Percentiles rank a stretch among this genome's conserved stretches.
Conservation (phyloP, 768 basidiomycete species). For the Suillus subalutaceus region DNA sequence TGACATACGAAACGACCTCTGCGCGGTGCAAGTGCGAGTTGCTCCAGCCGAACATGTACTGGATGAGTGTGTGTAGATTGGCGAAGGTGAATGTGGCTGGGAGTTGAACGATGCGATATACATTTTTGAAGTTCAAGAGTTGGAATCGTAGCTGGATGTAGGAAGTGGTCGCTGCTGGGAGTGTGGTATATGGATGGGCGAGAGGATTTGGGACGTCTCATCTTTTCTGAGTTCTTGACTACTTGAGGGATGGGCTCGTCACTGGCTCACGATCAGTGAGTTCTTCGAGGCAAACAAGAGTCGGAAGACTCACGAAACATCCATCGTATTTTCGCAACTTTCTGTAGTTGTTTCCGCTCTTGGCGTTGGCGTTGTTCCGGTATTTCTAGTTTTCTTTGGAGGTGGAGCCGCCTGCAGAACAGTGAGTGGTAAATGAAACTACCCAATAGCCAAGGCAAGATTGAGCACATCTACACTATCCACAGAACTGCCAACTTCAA, state of each 20-base stretch:
- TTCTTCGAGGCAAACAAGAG: not conserved
- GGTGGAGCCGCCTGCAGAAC: conserved; percentile 28
- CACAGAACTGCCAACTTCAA: conserved; percentile 21
- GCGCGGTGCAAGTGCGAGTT: conserved; percentile 27
- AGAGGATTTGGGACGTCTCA: not conserved
- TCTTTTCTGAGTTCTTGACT: not conserved
- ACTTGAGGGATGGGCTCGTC: not conserved
- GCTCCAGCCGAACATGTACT: conserved; percentile 36
- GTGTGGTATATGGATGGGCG: conserved; percentile 12
- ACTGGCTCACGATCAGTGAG: not conserved
- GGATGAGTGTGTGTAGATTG: conserved; percentile 32
- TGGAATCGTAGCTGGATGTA: conserved; percentile 35
- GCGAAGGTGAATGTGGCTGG: conserved; percentile 33
- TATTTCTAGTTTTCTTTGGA: conserved; percentile 45
- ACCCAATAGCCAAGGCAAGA: not conserved
- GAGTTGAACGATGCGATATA: conserved; percentile 28
- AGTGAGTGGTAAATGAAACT: conserved; percentile 11
- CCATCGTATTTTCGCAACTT: conserved; percentile 21
- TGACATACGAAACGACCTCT: conserved; percentile 25
- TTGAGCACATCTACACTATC: conserved; percentile 28
- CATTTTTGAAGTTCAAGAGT: conserved; percentile 27
- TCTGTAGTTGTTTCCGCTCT: conserved; percentile 21
- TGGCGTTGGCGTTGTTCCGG: conserved; percentile 19
- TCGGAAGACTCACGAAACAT: conserved; percentile 17
- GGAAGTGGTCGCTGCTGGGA: conserved; percentile 18